Conservation (phyloP, 306 rosid genomes). For the Quercus aquifolioides region DNA sequence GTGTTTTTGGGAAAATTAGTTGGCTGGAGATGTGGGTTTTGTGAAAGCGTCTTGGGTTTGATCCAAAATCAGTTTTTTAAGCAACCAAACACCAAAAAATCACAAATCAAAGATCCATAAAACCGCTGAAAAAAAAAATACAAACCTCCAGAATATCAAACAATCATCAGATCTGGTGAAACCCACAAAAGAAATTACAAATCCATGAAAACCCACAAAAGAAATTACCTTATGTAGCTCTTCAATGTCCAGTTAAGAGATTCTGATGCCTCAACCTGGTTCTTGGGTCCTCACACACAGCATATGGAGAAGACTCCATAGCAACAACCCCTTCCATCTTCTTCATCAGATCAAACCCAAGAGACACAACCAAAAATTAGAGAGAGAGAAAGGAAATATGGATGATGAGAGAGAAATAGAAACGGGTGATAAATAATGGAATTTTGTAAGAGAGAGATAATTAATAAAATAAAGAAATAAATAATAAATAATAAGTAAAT, state of each 20-base stretch:
- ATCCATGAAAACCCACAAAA: not conserved
- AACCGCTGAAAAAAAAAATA: too few relatives aligned
- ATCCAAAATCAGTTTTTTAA: constrained; percentile 9
- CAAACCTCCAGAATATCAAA: too few relatives aligned
- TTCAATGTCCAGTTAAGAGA: too few relatives aligned
- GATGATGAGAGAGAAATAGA: not conserved
- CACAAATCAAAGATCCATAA: too few relatives aligned
- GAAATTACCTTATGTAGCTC: too few relatives aligned
- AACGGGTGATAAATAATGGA: constrained; percentile 3
- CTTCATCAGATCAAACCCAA: constrained; percentile 59
- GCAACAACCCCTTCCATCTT: constrained; percentile 48
- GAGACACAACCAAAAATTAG: constrained; percentile 7
- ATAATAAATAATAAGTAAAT: too few relatives aligned
- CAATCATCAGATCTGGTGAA: too few relatives aligned
- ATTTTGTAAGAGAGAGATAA: constrained; percentile 12
- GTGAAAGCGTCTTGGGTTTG: not conserved
- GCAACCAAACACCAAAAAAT: too few relatives aligned
- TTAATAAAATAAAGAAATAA: too few relatives aligned
- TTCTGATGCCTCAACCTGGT: constrained; percentile 24
- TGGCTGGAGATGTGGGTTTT: too few relatives aligned
- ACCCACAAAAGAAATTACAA: too few relatives aligned
- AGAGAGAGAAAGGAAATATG: not conserved
- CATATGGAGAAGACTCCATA: constrained; percentile 38
- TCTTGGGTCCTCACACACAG: constrained; percentile 50
- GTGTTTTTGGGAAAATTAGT: too few relatives aligned